Conservation (phyloP, 371 early-diverging fungal species). For the Blyttiomyces sp. region DNA sequence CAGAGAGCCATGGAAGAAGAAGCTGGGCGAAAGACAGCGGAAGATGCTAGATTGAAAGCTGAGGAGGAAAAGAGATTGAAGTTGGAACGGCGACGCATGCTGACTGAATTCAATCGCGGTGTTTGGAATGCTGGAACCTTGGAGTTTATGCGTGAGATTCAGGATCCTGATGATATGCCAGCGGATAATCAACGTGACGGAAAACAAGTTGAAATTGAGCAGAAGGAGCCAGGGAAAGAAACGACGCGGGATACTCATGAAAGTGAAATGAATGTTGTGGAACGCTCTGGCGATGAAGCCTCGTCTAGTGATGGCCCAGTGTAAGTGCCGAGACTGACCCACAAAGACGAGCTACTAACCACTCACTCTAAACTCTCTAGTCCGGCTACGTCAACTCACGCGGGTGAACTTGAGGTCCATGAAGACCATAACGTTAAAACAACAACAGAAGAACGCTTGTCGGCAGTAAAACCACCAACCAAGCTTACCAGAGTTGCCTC, state of each 20-base stretch:
- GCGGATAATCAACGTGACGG: background rate
- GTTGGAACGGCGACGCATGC: conserved; percentile 18
- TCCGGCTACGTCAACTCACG: too few relatives aligned
- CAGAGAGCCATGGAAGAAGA: conserved; percentile 17
- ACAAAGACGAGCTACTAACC: too few relatives aligned
- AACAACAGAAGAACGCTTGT: too few relatives aligned
- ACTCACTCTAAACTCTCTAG: too few relatives aligned
- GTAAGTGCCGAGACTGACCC: too few relatives aligned
- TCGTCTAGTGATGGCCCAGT: background rate
- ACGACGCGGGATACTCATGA: background rate
- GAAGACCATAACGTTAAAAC: too few relatives aligned
- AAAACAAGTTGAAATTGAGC: too few relatives aligned
- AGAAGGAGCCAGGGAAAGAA: background rate
- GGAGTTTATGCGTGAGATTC: conserved; percentile 42
- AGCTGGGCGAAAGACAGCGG: conserved; percentile 18
- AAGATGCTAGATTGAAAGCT: conserved; percentile 5
- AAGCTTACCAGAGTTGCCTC: conserved; percentile 22
- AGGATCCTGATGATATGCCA: background rate
- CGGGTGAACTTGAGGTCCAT: too few relatives aligned
- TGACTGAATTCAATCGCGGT: conserved; percentile 27
- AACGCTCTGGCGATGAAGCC: background rate
- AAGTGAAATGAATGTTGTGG: too few relatives aligned
- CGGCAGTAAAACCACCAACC: too few relatives aligned
- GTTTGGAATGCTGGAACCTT: conserved; percentile 46
- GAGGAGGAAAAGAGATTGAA: conserved; percentile 25